phyloP scores from a whole-genome alignment of 108 stramenopile species.

The Tribonema minus region DNA sequence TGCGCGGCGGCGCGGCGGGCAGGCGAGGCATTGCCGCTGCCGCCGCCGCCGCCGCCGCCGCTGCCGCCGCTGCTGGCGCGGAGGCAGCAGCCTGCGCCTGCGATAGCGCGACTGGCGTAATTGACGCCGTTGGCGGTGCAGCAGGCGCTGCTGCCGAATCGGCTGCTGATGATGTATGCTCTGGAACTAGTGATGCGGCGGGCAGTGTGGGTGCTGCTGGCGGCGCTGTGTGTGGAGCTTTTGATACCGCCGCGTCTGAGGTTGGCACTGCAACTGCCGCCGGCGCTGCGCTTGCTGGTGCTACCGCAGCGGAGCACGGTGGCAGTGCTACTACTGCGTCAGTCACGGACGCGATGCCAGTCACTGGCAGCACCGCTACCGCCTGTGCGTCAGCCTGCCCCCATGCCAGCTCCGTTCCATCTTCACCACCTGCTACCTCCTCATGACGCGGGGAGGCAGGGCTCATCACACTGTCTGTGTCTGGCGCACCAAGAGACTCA shows the following conservation, averaged over 20 bases:
- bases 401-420: not conserved
- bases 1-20: not conserved
- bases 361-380: not conserved
- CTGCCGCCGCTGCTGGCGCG: slow-evolving; percentile 1
- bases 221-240: not conserved
- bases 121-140: not conserved
- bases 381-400: not conserved
- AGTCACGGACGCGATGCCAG: not conserved
- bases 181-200: not conserved
- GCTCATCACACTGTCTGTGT: not conserved
- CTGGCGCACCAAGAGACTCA: not conserved
- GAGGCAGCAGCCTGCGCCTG: not conserved
- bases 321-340: not conserved
- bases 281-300: not conserved
- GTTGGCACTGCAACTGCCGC: not conserved
- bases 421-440: no score
- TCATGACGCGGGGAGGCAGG: not conserved
- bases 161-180: not conserved
- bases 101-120: not conserved
- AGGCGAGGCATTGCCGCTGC: not conserved
- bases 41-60: not conserved
- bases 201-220: not conserved
- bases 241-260: not conserved
- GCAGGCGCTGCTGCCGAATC: not conserved
- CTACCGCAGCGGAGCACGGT: not conserved